Base-by-base conservation (phyloP, 345 rosid genomes). In the Psidium guajava region DNA sequence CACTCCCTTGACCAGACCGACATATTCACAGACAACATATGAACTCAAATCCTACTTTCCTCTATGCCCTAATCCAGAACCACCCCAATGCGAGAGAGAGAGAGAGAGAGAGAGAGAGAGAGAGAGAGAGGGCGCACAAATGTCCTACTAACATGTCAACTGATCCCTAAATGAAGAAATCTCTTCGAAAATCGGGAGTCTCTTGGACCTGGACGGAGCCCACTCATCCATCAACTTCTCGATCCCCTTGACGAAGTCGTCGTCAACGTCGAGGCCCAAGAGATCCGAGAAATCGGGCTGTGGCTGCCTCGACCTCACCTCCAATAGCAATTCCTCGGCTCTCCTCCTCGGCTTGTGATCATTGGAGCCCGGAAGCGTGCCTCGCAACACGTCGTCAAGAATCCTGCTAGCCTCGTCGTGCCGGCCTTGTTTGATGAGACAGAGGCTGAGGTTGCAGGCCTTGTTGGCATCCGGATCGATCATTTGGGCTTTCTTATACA, bases 391-490 rank as follows among this genome's bases (percentile, higher is more conserved):
- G 6, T 89, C 88, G 12, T 86, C 86, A 10, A 97, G 93, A 85
- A 91, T 87, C 0, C 42, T 44, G 32, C 83, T 90, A 47, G 95
- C 98, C 85, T 96, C 99, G 0, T 87, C 88, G 56, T 86, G 92
- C 54, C 97, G 92, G 82, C 92, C 91, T 51, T 93, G 99, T 80
- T 92, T 93, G 85, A 93, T 92, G 50, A 97, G 88, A 84, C 98
- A 96, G 69, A 93, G 87, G 50, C 91, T 98, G 61, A 96, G 88
- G 85, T 96, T 96, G 90, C 93, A 93, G 20, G 97, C 98, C 89
- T 97, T 96, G 92, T 96, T 95, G 27, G 98, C 92, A 11, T 96
- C 98, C 0, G 99, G 95, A 25, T 97, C 99, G 8, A 97, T 91
- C 90, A 97, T 96, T 36, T 92, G 95, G 7, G 99, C 98, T 85